Evolutionary conservation across 139 green algal genomes (phyloP), one percentile per base, ranked within the genome.

Genomic region (Diplosphaera chodatii): DNA sequence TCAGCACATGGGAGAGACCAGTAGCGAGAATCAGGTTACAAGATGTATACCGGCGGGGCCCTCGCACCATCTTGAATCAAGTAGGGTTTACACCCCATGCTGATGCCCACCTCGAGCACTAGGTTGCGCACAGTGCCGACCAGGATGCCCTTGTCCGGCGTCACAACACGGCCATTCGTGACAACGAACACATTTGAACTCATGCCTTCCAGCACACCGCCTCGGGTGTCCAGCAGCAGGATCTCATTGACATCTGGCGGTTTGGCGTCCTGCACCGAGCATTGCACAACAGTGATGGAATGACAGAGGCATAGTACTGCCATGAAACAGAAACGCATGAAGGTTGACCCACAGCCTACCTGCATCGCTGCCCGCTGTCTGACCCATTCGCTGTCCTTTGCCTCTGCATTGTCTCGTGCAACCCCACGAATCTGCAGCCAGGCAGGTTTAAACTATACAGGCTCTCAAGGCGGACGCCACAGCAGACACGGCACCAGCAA

Each of bases 341-440:
- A n/a, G n/a, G n/a, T n/a, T n/a, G n/a, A n/a, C n/a, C n/a, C n/a
- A n/a, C n/a, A n/a, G n/a, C 40, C 16, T 68, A 82, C 80, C 37
- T 48, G 37, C n/a, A 86, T 73, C 3, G 67, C 73, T 67, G 72
- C 68, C 31, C 86, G 76, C 34, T 89, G 76, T 48, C 78, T 64
- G 64, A 89, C 82, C 86, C 86, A 91, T 69, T 87, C 84, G 32
- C 78, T 87, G 74, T 91, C 86, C 67, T 91, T 91, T 10, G 86
- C 84, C 16, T 68, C 55, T 21, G 86, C 84, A 59, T 90, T 87
- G 3, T 79, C 40, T 29, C 86, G 72, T 6, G 83, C 81, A 23
- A 74, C 32, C 18, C 86, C 86, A 6, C 72, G 79, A 37, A 83
- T 64, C 68, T 80, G 71, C n/a, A n/a, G n/a, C n/a, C n/a, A n/a